Evolutionary conservation across 2,329 filamentous ascomycete genomes (phyloP).

Genomic region (Aspergillus ochraceus): DNA sequence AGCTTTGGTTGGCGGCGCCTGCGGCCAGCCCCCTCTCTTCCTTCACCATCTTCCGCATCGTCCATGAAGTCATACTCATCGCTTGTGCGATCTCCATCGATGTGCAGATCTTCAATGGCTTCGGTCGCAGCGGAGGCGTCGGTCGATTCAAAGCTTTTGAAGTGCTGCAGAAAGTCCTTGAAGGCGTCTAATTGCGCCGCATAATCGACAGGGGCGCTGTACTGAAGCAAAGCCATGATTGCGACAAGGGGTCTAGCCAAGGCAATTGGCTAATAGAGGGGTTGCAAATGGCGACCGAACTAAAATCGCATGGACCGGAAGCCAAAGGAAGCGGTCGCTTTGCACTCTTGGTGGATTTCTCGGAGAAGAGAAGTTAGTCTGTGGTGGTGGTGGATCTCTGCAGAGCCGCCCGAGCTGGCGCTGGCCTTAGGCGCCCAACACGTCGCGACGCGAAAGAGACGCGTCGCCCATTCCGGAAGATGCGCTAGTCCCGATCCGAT

Average conservation of each 20-base stretch:
- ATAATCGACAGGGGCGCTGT: conserved; percentile 80
- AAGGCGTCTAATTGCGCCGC: conserved; percentile 77
- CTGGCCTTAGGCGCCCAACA: conserved; percentile 16
- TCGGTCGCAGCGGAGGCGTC: conserved; percentile 68
- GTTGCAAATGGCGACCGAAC: conserved; percentile 11
- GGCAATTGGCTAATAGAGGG: conserved; percentile 19
- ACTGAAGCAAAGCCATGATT: conserved; percentile 82
- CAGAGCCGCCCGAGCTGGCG: not conserved
- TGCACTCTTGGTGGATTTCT: conserved; percentile 9
- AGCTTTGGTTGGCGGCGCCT: conserved; percentile 61
- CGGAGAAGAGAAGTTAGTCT: conserved; percentile 4
- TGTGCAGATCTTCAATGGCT: conserved; percentile 78
- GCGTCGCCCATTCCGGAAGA: conserved; percentile 22
- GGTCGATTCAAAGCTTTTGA: conserved; percentile 73
- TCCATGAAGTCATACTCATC: conserved; percentile 95
- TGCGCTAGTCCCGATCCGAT: conserved; percentile 15
- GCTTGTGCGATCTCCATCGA: conserved; percentile 81
- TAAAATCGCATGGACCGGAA: conserved; percentile 10
- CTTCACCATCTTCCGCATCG: conserved; percentile 63
- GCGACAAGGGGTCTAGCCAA: conserved; percentile 25
- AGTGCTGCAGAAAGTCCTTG: conserved; percentile 81
- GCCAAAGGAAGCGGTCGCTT: conserved; percentile 12
- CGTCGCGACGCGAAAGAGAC: conserved; percentile 31
- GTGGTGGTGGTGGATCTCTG: conserved; percentile 3
- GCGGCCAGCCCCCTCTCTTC: conserved; percentile 49